Evolutionary conservation across 2,329 filamentous ascomycete genomes (phyloP), one percentile per base, ranked within the genome.

Genomic region (Colletotrichum sp.): DNA sequence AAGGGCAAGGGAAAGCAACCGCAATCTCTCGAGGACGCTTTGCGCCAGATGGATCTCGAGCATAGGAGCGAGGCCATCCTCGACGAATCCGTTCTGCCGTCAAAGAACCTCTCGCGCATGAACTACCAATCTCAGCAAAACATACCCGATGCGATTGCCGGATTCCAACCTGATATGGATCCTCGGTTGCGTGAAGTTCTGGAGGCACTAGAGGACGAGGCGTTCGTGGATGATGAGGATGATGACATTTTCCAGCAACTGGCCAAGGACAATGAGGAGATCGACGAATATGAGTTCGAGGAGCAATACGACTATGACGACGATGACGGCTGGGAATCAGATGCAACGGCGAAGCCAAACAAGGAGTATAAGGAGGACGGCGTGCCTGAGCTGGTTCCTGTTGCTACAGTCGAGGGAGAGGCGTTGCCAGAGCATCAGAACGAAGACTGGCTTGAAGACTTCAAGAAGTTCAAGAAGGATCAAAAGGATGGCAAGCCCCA

Each of bases 91-190:
- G 91, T 96, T 16, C 87, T 96, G 32, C 94, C 95, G 0, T 95
- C 94, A 11, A 95, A 96, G 81, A 96, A 95, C 82, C 89, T 96
- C 62, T 92, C 92, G 71, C 92, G 93, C 81, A 87, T 92, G 36
- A 96, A 94, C 62, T 99, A 99, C 83, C 95, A 99, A 84, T 94
- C 96, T 71, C 96, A 98, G 86, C 97, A 99, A 85, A 92, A 98
- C 80, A 88, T 99, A 1, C 97, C 97, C 1, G 97, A 99, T 86
- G 93, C 92, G 9, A 95, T 99, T 81, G 94, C 95, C 4, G 97
- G 97, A 0, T 98, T 99, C 84, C 94, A 99, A 85, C 97, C 98
- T 8, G 96, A 99, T 82, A 99, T 99, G 97, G 98, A 99, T 82
- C 96, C 96, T 3, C 90, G 96, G 52, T 84, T 99, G 79, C 91